phyloP scores from a whole-genome alignment of 1,284 basidiomycete species.

The Cryptococcus maquisensis region DNA sequence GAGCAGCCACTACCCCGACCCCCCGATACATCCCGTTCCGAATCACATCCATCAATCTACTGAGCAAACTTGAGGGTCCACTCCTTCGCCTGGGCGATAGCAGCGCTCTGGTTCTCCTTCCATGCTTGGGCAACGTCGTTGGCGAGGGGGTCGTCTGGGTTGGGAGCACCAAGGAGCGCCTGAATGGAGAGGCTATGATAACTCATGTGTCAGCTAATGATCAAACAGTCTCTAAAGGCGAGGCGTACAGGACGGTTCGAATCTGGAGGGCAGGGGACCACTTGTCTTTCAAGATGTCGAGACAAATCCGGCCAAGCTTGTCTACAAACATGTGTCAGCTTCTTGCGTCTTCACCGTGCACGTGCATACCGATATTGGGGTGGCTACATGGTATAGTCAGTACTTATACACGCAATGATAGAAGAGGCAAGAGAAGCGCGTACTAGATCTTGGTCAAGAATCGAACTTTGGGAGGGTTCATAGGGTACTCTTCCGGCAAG shows the following conservation, averaged over 20 bases:
- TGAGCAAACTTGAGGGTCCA: conserved; percentile 83
- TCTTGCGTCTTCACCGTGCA: neutral
- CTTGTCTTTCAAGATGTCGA: conserved; percentile 99
- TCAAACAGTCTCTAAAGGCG: no score
- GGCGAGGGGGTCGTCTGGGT: conserved; percentile 98
- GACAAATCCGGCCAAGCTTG: conserved; percentile 94
- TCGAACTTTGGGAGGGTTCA: conserved; percentile 97
- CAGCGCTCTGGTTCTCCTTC: conserved; percentile 93
- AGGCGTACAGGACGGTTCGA: conserved; percentile 72
- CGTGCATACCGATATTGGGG: conserved; percentile 85
- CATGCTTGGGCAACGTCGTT: conserved; percentile 90
- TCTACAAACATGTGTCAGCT: conserved; percentile 54
- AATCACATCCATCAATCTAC: conserved; percentile 3
- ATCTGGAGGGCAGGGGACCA: conserved; percentile 99
- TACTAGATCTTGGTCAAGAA: conserved; percentile 97
- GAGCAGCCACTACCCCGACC: no score
- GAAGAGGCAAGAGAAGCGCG: conserved; percentile 7
- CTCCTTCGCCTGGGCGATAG: conserved; percentile 80
- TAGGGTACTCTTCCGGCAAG: conserved; percentile 97
- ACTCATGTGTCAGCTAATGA: neutral
- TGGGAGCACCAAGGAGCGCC: conserved; percentile 89
- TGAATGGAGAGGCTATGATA: conserved; percentile 71
- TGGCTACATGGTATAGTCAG: conserved; percentile 53
- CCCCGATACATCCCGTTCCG: no score
- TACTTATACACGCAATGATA: neutral